These are phyloP conservation scores for Ammopiptanthus mongolicus DNA, from an alignment of 306 rosid species.

Conservation along the genomic window DNA sequence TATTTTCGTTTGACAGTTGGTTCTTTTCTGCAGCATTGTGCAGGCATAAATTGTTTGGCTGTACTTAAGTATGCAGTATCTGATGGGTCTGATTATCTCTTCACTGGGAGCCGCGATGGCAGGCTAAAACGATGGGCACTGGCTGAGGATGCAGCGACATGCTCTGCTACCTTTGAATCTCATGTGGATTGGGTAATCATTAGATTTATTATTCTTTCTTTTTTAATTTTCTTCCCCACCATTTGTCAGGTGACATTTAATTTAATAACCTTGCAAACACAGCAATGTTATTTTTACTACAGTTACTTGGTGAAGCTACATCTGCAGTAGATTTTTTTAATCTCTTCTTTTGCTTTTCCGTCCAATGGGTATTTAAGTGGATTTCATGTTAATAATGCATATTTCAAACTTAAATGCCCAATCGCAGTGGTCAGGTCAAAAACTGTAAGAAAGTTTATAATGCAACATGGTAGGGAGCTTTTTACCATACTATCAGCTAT, in stretches of 20 bases:
- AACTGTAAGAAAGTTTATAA: background rate
- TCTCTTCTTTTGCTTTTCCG: background rate
- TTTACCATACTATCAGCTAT: background rate
- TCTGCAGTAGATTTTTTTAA: background rate
- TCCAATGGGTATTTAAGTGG: background rate
- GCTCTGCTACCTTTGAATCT: constrained; percentile 95
- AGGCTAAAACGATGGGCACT: constrained; percentile 87
- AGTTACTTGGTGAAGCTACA: constrained; percentile 13
- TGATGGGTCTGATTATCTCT: constrained; percentile 69
- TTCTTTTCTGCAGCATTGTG: constrained; percentile 77
- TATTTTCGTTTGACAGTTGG: constrained; percentile 20
- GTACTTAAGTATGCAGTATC: constrained; percentile 50
- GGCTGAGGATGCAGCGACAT: constrained; percentile 63
- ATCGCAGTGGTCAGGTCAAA: background rate
- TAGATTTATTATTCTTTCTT: background rate
- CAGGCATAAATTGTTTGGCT: constrained; percentile 87
- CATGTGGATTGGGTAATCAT: constrained; percentile 96
- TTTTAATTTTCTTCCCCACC: background rate
- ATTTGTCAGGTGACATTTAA: background rate
- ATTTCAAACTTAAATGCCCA: background rate
- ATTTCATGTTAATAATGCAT: background rate
- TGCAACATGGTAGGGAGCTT: background rate
- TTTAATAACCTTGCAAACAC: background rate
- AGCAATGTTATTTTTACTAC: background rate
- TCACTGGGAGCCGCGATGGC: constrained; percentile 98